Evolutionary conservation across 2,329 filamentous ascomycete species (phyloP).

Genomic region (Penicillium sp.): DNA sequence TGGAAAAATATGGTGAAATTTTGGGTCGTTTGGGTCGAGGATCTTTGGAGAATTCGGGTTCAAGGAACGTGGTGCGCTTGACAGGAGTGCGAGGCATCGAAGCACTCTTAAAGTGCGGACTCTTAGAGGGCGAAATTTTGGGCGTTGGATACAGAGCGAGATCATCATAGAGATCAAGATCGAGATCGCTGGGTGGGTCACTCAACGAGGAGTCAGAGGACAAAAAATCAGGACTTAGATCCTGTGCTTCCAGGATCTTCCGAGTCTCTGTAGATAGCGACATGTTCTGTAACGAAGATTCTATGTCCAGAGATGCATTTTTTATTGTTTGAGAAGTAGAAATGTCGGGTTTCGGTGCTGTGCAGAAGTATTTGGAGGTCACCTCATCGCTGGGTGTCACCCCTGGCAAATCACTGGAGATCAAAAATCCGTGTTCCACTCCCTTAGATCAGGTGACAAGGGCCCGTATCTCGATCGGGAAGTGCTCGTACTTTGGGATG

Average conservation of each 20-base stretch:
- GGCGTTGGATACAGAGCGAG: neutral
- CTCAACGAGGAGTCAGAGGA: slow-evolving; percentile 42
- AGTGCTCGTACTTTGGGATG: neutral
- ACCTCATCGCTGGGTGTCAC: slow-evolving; percentile 46
- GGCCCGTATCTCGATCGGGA: neutral
- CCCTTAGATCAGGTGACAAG: slow-evolving; percentile 19
- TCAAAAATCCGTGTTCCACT: slow-evolving; percentile 42
- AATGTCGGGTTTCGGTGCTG: neutral
- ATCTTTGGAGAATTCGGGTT: slow-evolving; percentile 16
- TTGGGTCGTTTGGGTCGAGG: slow-evolving; percentile 32
- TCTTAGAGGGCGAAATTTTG: neutral
- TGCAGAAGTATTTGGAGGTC: slow-evolving; percentile 41
- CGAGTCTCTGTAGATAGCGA: slow-evolving; percentile 22
- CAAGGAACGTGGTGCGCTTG: slow-evolving; percentile 6
- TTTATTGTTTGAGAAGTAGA: neutral
- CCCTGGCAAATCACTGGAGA: slow-evolving; percentile 44
- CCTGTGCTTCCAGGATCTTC: slow-evolving; percentile 19
- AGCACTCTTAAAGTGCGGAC: neutral
- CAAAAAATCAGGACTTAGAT: slow-evolving; percentile 26
- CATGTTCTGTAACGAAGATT: neutral
- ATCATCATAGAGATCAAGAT: slow-evolving; percentile 18
- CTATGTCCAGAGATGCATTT: neutral
- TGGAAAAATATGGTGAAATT: slow-evolving; percentile 50
- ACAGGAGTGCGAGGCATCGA: slow-evolving; percentile 6
- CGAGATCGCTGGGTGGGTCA: slow-evolving; percentile 40